Evolutionary conservation across 1,139 yeast genomes (phyloP), one percentile per base, ranked within the genome.

Genomic region (Blastobotrys buckinghamii): DNA sequence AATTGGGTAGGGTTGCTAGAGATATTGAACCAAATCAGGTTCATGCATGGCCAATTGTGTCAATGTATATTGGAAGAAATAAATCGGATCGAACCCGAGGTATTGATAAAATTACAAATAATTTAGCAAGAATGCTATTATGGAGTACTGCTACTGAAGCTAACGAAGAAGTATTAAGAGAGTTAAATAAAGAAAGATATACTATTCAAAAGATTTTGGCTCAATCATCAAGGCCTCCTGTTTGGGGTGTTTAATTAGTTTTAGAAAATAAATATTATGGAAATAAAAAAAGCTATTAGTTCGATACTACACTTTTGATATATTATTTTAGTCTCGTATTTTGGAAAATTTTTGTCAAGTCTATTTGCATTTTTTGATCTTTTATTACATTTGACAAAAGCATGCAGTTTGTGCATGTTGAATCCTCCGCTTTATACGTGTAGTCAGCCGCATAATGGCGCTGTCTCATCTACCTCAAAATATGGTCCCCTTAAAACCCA

Each of bases 1-100:
- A 49, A 16, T 22, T 46, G 17, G 49, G 49, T 8, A 46, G 50
- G 1, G 48, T 49, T 9, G 52, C 48, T 1, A 43, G 49, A n/a
- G 42, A 46, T 19, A 36, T 43, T 6, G 62, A 61, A 42, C 58
- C 58, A 1, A 56, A 56, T 35, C 65, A 63, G 44, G 48, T 66
- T 17, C 71, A 67, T 42, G 55, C 66, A 1, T 67, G 71, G 71
- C 71, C 70, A 6, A 49, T 66, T 27, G 54, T 58, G 6, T 51
- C 53, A 42, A 53, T 55, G 40, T 61, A 52, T 42, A 45, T 59
- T 9, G 68, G 65, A 6, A 57, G 66, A 12, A 55, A 57, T 15
- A 50, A 55, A 16, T 54, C 54, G n/a, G 61, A 54, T 29, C 59
- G 67, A 16, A 55, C 56, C 39, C 47, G 50, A 3, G 71, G 70